Percentiles rank a stretch among this genome's conserved stretches.
Evolutionary conservation across 352 stramenopile species (phyloP).

Genomic region (Pythium coloratum): DNA sequence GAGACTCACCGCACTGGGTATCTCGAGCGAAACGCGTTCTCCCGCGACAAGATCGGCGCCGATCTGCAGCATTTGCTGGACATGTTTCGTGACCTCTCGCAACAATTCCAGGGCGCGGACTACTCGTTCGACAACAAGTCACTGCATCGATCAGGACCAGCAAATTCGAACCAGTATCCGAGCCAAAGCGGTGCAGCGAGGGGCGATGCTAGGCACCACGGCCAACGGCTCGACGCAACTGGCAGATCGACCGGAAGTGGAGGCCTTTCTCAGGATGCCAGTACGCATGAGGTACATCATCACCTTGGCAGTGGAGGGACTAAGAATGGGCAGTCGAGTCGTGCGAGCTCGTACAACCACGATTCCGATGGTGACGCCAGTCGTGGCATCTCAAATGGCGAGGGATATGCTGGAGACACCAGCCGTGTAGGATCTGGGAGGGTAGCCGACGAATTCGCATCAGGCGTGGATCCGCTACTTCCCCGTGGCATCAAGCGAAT

Average conservation of each 20-base stretch:
- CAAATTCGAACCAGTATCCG: background rate
- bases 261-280: background rate
- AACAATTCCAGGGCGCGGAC: slow-evolving; percentile 50
- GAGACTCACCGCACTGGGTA: slow-evolving; percentile 56
- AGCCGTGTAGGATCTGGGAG: background rate
- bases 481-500: slow-evolving; percentile 26
- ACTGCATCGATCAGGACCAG: slow-evolving; percentile 16
- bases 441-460: background rate
- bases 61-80: slow-evolving; percentile 59
- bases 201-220: background rate
- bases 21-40: slow-evolving; percentile 47
- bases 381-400: background rate
- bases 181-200: background rate
- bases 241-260: background rate
- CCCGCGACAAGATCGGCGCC: slow-evolving; percentile 49
- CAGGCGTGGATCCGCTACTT: background rate
- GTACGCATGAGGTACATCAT: background rate
- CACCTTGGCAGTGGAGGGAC: background rate
- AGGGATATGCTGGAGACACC: background rate
- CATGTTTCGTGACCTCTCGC: slow-evolving; percentile 59
- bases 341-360: background rate
- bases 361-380: background rate
- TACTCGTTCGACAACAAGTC: slow-evolving; percentile 40
- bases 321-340: background rate
- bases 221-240: background rate